Conservation (phyloP, 345 rosid species). For the Salix purpurea region DNA sequence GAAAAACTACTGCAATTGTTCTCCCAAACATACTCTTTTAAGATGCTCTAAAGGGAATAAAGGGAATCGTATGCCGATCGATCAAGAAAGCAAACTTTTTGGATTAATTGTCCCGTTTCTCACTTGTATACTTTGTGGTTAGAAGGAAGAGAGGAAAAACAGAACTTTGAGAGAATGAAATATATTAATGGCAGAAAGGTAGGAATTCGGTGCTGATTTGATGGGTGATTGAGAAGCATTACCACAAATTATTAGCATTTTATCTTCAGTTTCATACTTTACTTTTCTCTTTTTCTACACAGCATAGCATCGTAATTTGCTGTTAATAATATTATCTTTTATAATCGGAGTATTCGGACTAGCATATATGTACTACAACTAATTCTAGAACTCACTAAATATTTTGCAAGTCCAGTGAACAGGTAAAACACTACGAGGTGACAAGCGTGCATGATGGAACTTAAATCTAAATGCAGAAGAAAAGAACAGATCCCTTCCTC, state of each 20-base stretch:
- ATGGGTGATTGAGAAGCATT: not conserved
- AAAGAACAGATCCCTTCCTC: rapidly evolving
- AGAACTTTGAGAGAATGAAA: not conserved
- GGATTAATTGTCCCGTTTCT: not conserved
- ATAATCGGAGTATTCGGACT: too few relatives aligned
- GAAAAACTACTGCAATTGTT: too few relatives aligned
- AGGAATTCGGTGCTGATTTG: not conserved
- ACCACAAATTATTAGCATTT: not conserved
- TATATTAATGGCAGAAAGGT: not conserved
- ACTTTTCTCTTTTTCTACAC: too few relatives aligned
- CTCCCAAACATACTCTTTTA: too few relatives aligned
- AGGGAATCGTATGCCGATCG: slow-evolving; percentile 5
- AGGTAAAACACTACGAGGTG: too few relatives aligned
- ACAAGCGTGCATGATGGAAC: rapidly evolving
- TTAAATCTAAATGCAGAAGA: rapidly evolving
- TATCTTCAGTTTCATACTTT: too few relatives aligned
- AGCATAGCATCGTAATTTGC: too few relatives aligned
- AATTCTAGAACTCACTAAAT: too few relatives aligned
- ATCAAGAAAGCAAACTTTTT: not conserved
- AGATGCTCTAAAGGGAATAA: not conserved
- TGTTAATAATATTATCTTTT: too few relatives aligned
- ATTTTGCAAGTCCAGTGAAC: too few relatives aligned
- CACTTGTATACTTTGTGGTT: too few relatives aligned
- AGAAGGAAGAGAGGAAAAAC: too few relatives aligned
- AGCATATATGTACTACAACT: rapidly evolving